Percentiles rank a stretch among this genome's conserved stretches.
Evolutionary conservation across 192 early-diverging fungal genomes (phyloP).

Genomic region (Podila horticola): DNA sequence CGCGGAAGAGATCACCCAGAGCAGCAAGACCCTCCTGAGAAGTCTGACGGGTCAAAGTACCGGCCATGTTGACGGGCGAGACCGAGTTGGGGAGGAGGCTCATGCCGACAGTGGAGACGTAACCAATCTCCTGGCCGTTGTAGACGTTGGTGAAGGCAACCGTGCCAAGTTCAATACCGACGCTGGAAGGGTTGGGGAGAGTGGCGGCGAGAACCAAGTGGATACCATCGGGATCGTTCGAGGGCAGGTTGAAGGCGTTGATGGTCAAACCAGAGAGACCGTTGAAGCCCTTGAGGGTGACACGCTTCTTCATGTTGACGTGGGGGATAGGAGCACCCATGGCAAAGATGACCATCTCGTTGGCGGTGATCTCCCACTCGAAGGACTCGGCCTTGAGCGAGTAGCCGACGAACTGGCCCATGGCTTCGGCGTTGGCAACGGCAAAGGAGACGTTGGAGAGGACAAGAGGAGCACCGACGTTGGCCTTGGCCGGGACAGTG

Average conservation of each 20-base stretch:
- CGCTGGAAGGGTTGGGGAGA: slow-evolving; percentile 60
- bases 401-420: slow-evolving; percentile 63
- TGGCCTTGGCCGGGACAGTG: slow-evolving; percentile 51
- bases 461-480: slow-evolving; percentile 60
- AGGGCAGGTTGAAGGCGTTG: slow-evolving; percentile 59
- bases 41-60: slow-evolving; percentile 63
- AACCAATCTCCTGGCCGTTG: slow-evolving; percentile 54
- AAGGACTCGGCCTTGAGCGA: slow-evolving; percentile 58
- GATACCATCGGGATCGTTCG: slow-evolving; percentile 57
- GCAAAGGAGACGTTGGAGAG: slow-evolving; percentile 51
- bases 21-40: slow-evolving; percentile 48
- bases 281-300: slow-evolving; percentile 61
- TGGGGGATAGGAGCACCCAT: slow-evolving; percentile 60
- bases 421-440: slow-evolving; percentile 44
- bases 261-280: slow-evolving; percentile 54
- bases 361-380: slow-evolving; percentile 58
- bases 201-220: slow-evolving; percentile 31
- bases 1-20: slow-evolving; percentile 62
- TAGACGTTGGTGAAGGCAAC: slow-evolving; percentile 54
- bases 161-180: slow-evolving; percentile 65
- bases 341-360: slow-evolving; percentile 59
- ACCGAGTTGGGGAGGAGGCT: slow-evolving; percentile 25
- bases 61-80: slow-evolving; percentile 53
- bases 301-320: slow-evolving; percentile 60
- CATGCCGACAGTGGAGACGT: slow-evolving; percentile 34